Percentiles rank a stretch among this genome's conserved stretches.
Conservation (phyloP, 2,329 filamentous ascomycete genomes). For the Pseudomassariella vexata region DNA sequence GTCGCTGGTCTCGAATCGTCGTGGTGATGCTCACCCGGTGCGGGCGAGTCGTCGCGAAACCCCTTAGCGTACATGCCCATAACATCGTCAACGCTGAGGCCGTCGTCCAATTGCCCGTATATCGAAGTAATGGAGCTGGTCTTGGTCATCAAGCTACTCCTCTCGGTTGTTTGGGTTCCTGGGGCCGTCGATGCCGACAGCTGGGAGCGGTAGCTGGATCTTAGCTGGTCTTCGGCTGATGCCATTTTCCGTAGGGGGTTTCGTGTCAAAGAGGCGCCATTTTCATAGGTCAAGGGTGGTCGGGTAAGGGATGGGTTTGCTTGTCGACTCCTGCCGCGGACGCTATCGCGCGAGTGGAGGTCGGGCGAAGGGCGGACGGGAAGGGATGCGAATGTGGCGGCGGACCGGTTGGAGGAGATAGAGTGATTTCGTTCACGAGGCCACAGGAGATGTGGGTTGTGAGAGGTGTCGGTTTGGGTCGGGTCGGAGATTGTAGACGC, state of each 20-base stretch:
- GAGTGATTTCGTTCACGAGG: conserved; percentile 40
- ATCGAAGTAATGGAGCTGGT: conserved; percentile 68
- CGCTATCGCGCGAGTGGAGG: conserved; percentile 20
- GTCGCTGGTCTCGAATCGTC: conserved; percentile 31
- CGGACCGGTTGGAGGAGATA: conserved; percentile 40
- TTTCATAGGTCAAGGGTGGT: conserved; percentile 24
- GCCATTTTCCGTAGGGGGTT: conserved; percentile 32
- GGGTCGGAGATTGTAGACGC: conserved; percentile 14
- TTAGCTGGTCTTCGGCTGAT: conserved; percentile 46
- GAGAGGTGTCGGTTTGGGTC: conserved; percentile 13
- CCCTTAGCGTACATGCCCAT: conserved; percentile 65
- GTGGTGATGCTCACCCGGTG: conserved; percentile 18
- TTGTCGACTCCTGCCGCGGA: conserved; percentile 19
- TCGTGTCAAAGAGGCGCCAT: conserved; percentile 27
- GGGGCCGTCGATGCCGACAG: conserved; percentile 47
- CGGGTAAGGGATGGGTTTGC: conserved; percentile 17
- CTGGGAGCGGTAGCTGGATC: conserved; percentile 53
- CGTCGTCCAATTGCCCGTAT: conserved; percentile 40
- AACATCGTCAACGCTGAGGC: conserved; percentile 60
- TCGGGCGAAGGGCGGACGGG: conserved; percentile 34
- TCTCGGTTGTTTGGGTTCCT: conserved; percentile 66
- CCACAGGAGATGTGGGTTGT: conserved; percentile 28
- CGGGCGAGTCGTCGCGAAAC: conserved; percentile 46
- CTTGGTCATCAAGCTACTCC: conserved; percentile 77
- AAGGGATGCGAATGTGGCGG: conserved; percentile 39